Conservation (phyloP, 768 basidiomycete species). For the Rhodotorula babjevae region DNA sequence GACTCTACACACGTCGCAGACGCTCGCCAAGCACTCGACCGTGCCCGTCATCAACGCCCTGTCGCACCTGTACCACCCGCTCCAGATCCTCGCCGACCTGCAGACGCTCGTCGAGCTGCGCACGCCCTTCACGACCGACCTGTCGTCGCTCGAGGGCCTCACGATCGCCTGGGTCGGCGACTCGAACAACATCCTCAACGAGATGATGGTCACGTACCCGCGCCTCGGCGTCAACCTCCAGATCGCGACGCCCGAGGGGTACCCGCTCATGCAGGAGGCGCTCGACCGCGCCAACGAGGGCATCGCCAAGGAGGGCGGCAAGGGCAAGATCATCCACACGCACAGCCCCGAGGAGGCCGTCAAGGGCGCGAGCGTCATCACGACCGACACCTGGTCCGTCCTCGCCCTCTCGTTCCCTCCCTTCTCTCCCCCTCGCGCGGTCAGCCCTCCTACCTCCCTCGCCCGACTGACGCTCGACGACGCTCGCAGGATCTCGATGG, state of each 20-base stretch:
- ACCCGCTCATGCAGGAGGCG: conserved; percentile 55
- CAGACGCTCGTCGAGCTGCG: conserved; percentile 73
- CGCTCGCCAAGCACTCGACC: conserved; percentile 79
- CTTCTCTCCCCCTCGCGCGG: neutral
- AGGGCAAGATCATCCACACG: conserved; percentile 39
- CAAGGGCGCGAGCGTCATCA: conserved; percentile 81
- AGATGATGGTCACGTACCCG: conserved; percentile 93
- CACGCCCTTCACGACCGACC: conserved; percentile 39
- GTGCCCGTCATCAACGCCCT: conserved; percentile 96
- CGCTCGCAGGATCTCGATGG: conserved; percentile 86
- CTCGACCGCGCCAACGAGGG: conserved; percentile 71
- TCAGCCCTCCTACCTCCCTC: too few relatives aligned
- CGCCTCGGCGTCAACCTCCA: conserved; percentile 81
- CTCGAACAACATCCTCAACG: conserved; percentile 89
- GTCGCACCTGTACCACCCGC: conserved; percentile 92
- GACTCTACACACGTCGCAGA: too few relatives aligned
- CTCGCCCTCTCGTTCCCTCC: neutral
- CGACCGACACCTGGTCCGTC: conserved; percentile 89
- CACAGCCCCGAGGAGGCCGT: conserved; percentile 72
- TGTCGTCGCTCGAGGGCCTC: conserved; percentile 61
- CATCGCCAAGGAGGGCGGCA: conserved; percentile 30
- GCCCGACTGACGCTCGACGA: too few relatives aligned
- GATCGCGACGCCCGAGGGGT: conserved; percentile 68
- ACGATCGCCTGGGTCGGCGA: conserved; percentile 93
- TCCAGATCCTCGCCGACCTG: conserved; percentile 88